Evolutionary conservation across 2,329 filamentous ascomycete genomes (phyloP), one percentile per base, ranked within the genome.

Genomic region (Xylaria polymorpha): DNA sequence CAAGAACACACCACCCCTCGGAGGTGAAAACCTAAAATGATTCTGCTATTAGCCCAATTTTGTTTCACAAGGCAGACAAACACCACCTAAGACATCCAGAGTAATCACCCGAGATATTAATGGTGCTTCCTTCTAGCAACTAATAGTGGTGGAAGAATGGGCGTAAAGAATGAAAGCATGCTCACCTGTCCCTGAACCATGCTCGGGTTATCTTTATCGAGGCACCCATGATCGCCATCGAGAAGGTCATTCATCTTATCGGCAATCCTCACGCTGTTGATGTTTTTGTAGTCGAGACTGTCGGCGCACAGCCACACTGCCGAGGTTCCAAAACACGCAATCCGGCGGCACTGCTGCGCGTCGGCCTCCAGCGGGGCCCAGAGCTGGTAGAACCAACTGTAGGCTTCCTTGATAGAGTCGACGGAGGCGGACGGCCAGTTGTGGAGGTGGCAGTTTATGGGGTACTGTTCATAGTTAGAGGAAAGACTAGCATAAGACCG

Each of bases 221-320:
- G 61, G 15, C 70, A 71, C 14, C 70, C 70, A 32, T 65, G 18
- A 32, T 71, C 44, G 7, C 64, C 61, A 22, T 71, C 67, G 3
- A 71, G 57, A 14, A 71, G 70, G 3, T 62, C 50, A 35, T 71
- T 70, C 70, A 71, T 70, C 46, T 64, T 39, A 39, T 71, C 70
- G 2, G 70, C 70, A 15, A 71, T 66, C 8, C 1, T n/a, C 7
- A 71, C 50, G 37, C 70, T 71, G 29, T 71, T 71, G 6, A 61
- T 18, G 1, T 20, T 62, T 12, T 66, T 14, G 18, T 57, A 67
- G 4, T 22, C 64, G 10, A 71, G 67, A 3, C 29, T 64, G 46
- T 71, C 67, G 41, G 67, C 67, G 22, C 70, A 71, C 37, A 71
- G n/a, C 70, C 70, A 71, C 1, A 71, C 70, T 0, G 1, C 70